Conservation (phyloP, 345 rosid species). For the Sapria himalayana region DNA sequence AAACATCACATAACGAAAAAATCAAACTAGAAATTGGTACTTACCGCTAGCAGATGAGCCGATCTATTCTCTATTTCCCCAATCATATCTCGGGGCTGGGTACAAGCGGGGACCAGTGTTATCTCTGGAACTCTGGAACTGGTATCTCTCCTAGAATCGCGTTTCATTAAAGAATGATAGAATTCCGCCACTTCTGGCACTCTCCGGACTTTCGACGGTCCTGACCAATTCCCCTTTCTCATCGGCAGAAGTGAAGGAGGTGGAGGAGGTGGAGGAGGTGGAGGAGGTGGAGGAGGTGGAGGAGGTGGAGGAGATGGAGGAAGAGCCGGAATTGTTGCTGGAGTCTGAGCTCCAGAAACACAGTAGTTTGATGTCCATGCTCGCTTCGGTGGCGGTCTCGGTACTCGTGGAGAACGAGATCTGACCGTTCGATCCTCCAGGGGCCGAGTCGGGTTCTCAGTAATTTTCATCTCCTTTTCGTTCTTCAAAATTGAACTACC, state of each 20-base stretch:
- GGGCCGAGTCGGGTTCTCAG: too few species aligned
- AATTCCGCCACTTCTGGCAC: conserved; percentile 95
- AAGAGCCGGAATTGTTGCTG: conserved; percentile 6
- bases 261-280: conserved; percentile 10
- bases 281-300: conserved; percentile 8
- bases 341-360: too few species aligned
- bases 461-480: too few species aligned
- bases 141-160: conserved; percentile 65
- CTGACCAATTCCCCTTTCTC: conserved; percentile 19
- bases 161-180: conserved; percentile 83
- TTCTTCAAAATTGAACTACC: conserved; percentile 4
- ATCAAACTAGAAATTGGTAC: conserved; percentile 10
- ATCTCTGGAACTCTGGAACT: conserved; percentile 25
- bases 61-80: conserved; percentile 99
- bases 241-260: conserved; percentile 78
- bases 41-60: conserved; percentile 69
- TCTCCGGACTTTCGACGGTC: conserved; percentile 55
- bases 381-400: conserved; percentile 79
- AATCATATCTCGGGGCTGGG: conserved; percentile 82
- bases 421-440: conserved; percentile 22
- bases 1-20: conserved; percentile 8
- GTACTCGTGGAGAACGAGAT: conserved; percentile 67
- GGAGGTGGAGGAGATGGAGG: conserved; percentile 27
- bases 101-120: conserved; percentile 17
- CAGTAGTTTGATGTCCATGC: conserved; percentile 16